Evolutionary conservation across 2,329 filamentous ascomycete species (phyloP).

Genomic region (Microascus cirrosus): DNA sequence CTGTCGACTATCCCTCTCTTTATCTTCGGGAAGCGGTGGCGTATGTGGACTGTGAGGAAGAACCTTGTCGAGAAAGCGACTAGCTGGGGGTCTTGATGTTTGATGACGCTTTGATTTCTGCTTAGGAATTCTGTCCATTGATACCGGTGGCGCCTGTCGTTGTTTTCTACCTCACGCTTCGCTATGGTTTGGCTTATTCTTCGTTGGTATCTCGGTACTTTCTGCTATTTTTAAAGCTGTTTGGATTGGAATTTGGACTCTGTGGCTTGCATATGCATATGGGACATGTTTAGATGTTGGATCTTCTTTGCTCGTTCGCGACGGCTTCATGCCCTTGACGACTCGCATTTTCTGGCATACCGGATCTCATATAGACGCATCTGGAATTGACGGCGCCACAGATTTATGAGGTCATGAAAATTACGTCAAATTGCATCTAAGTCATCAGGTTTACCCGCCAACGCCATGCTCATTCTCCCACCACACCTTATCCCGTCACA

Average conservation of each 20-base stretch:
- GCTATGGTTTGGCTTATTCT: no score
- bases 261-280: neutral
- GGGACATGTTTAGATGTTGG: neutral
- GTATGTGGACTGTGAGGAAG: conserved; percentile 89
- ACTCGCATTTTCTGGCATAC: neutral
- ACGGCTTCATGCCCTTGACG: neutral
- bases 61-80: conserved; percentile 70
- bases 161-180: neutral
- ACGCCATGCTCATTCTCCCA: neutral
- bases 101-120: neutral
- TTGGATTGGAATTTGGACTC: neutral
- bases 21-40: conserved; percentile 77
- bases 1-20: conserved; percentile 81
- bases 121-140: no score
- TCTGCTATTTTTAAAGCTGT: neutral
- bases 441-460: neutral
- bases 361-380: neutral
- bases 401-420: neutral
- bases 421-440: neutral
- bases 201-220: neutral
- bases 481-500: neutral
- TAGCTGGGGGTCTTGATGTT: neutral
- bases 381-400: neutral
- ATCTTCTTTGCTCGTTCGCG: neutral
- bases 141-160: neutral